Evolutionary conservation across 495 filamentous ascomycete genomes (phyloP), one percentile per base, ranked within the genome.

Genomic region (Penicillium turbatum): DNA sequence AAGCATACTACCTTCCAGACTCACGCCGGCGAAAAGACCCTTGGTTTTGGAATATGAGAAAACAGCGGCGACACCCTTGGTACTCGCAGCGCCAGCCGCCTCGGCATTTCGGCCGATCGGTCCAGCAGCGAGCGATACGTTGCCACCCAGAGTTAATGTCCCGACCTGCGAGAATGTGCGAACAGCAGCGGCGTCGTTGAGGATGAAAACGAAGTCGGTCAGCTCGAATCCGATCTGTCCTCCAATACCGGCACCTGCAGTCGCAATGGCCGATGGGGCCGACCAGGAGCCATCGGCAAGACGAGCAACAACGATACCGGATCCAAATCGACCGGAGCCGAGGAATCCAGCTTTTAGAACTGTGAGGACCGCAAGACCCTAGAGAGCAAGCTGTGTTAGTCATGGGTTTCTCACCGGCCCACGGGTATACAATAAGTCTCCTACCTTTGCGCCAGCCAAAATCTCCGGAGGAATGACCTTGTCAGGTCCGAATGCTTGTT

Each of bases 1-100:
- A 34, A 98, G 82, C 48, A 85, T 89, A 42, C 86, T 89, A 13
- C 93, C 93, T 70, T 98, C 93, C 56, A 98, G 73, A 58, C 87
- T 92, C 41, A 98, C 92, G 63, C 93, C 93, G 2, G 93, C 93
- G 59, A 98, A 98, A 11, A 97, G 76, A 21, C 93, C 93, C 75
- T 97, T 97, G 26, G 93, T 98, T 73, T 97, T 97, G 54, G 85
- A 89, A 74, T 97, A 98, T 57, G 88, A 87, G 77, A 98, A 98
- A 16, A 98, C 83, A 31, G 88, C 93, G 1, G 92, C 88, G 7
- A 97, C 87, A 56, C 91, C 87, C 71, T 82, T 90, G 19, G 92
- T 79, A 68, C 89, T 96, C 3, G 93, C 93, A 16, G 90, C 95
- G 57, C 95, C 93, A 17, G 92, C 92, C 21, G 93, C 93, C 70